A percentile compares a stretch with the other conserved stretches of the same genome.
These are phyloP conservation scores for Hibiscus tridactylites DNA, from an alignment of 345 rosid genomes.

Conservation along the genomic window DNA sequence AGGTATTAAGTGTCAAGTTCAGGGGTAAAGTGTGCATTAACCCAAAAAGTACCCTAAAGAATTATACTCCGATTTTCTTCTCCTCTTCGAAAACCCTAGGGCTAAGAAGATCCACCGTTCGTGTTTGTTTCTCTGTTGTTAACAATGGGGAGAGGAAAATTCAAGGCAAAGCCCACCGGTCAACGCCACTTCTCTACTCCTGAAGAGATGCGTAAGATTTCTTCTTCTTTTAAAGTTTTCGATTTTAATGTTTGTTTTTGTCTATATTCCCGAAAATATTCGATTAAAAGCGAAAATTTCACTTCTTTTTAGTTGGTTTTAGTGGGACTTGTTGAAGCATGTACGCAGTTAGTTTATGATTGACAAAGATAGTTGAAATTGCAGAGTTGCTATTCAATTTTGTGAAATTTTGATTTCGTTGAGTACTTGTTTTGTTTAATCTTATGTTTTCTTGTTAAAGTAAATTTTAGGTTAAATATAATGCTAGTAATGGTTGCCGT, in stretches of 20 bases:
- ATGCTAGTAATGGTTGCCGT: background rate
- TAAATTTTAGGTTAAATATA: background rate
- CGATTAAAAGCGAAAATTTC: background rate
- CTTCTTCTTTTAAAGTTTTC: background rate
- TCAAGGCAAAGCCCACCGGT: slow-evolving; percentile 68
- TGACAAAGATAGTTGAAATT: background rate
- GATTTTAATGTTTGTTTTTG: background rate
- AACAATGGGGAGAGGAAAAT: slow-evolving; percentile 61
- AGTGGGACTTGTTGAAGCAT: background rate
- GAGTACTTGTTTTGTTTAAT: background rate
- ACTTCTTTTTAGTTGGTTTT: background rate
- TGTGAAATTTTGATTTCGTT: background rate
- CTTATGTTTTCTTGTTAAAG: background rate
- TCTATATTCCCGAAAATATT: background rate
- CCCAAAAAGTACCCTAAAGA: background rate
- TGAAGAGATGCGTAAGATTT: slow-evolving; percentile 43
- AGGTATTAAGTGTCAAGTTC: too few species aligned
- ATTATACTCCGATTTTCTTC: background rate
- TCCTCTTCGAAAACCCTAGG: background rate
- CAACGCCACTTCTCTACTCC: slow-evolving; percentile 62
- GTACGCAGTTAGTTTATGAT: background rate
- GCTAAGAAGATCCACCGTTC: background rate
- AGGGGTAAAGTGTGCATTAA: too few species aligned
- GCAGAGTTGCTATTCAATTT: background rate
- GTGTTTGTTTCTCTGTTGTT: background rate